Base-by-base conservation (phyloP, 371 early-diverging fungal species). In the Rhizopus arrhizus region DNA sequence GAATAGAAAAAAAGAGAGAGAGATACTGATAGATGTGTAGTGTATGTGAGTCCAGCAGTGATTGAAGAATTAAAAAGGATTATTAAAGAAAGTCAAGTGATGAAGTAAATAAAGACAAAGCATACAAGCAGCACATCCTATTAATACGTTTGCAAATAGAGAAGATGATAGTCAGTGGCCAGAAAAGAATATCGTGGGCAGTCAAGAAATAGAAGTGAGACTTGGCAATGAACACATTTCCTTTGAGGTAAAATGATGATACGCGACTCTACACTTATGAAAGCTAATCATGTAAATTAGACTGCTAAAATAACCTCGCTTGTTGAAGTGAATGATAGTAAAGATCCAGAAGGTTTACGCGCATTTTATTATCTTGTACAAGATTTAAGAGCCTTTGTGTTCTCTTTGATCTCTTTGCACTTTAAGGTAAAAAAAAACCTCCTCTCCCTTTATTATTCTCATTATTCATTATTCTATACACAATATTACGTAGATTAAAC, bases 281-380 rank as follows among this genome's bases (percentile, higher is more conserved):
- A 22, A 22, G 22, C 22, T 22, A 22, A 22, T 22, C 22, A 22
- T 22, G 22, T 22, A 0, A 22, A 22, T 22, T 22, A 94, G 89
- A 96, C 97, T 1, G 82, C 93, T 55, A 96, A 96, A 70, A 85
- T 98, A 36, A 90, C 94, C 3, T 95, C 97, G 6, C 81, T 98
- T 58, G 89, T 88, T 4, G 97, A 98, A 63, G 94, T 97, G 0
- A 86, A 90, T 50, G 85, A 88, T 9, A 91, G 92, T 59, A 82
- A 92, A 47, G 99, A 98, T 68, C 96, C 97, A 11, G 97, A 96
- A 53, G 98, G 97, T 28, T 82, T 98, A 31, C 89, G 92, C 32
- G 88, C 89, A 22, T 94, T 97, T 59, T 97, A 98, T 69, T 98
- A 95, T 71, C 77, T 98, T 56, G 89, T 97, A n/a, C 98, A 98